Conservation (phyloP, 768 basidiomycete genomes). For the Pleurotus giganteus region DNA sequence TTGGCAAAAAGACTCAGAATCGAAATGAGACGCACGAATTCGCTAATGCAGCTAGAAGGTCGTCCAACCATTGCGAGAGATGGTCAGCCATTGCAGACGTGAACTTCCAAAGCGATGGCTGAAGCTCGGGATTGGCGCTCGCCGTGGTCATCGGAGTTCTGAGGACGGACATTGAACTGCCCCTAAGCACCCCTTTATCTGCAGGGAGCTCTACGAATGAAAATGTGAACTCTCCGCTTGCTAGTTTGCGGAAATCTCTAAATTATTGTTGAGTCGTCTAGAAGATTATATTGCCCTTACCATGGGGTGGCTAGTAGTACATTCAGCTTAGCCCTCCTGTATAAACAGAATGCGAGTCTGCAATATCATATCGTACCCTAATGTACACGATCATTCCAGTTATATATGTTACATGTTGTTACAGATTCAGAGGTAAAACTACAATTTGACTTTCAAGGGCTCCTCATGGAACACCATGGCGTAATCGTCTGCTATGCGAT, state of each 20-base stretch:
- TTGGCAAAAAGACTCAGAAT: too few relatives aligned
- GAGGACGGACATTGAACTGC: too few relatives aligned
- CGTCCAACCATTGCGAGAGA: too few relatives aligned
- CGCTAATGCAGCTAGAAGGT: too few relatives aligned
- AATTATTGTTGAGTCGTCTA: not conserved
- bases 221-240: conserved; percentile 45
- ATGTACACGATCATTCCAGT: conserved; percentile 15
- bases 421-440: conserved; percentile 10
- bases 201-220: too few relatives aligned
- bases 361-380: conserved; percentile 53
- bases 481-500: conserved; percentile 24
- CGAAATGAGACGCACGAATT: too few relatives aligned
- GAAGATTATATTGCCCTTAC: conserved; percentile 62
- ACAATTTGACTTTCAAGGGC: conserved; percentile 17
- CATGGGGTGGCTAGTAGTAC: conserved; percentile 90
- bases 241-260: not conserved
- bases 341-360: not conserved
- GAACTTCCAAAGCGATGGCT: too few relatives aligned
- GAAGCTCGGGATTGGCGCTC: too few relatives aligned
- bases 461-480: conserved; percentile 29
- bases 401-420: not conserved
- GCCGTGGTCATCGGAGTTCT: too few relatives aligned
- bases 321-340: conserved; percentile 59
- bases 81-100: too few relatives aligned
- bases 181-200: too few relatives aligned